Evolutionary conservation across 805 yeast species (phyloP).

Genomic region (Hanseniaspora pseudoguilliermondii): DNA sequence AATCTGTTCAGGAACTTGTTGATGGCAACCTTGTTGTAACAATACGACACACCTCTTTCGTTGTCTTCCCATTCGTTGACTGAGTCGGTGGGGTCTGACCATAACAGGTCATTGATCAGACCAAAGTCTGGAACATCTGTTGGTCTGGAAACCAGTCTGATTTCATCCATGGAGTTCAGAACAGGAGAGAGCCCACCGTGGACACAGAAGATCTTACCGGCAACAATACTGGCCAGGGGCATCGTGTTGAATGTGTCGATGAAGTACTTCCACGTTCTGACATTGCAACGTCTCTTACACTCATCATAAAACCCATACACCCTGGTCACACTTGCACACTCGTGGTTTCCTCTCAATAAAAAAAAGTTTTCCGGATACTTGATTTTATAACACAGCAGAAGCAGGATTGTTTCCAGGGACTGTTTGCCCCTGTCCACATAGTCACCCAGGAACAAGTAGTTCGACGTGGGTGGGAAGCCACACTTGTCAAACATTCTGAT

Average conservation of each 20-base stretch:
- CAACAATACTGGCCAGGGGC: conserved; percentile 91
- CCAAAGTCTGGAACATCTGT: conserved; percentile 78
- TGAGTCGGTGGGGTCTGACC: conserved; percentile 67
- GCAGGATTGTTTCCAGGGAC: conserved; percentile 78
- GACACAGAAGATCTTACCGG: conserved; percentile 82
- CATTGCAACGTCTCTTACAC: conserved; percentile 81
- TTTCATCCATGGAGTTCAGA: conserved; percentile 46
- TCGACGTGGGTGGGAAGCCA: conserved; percentile 90
- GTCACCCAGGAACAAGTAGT: conserved; percentile 87
- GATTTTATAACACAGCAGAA: conserved; percentile 82
- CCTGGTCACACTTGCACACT: conserved; percentile 90
- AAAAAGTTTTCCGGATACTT: conserved; percentile 94
- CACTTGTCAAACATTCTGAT: conserved; percentile 83
- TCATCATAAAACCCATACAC: conserved; percentile 97
- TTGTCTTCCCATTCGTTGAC: conserved; percentile 56
- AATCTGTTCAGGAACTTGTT: conserved; percentile 51
- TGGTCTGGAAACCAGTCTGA: conserved; percentile 57
- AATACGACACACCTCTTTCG: conserved; percentile 72
- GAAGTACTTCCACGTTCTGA: conserved; percentile 86
- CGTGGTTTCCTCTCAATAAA: conserved; percentile 88
- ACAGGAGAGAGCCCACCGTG: conserved; percentile 78
- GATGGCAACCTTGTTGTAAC: conserved; percentile 60
- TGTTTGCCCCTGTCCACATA: conserved; percentile 97
- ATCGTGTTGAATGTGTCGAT: conserved; percentile 90
- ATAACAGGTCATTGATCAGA: conserved; percentile 57